Percentiles rank a stretch among this genome's conserved stretches.
phyloP scores from a whole-genome alignment of 495 filamentous ascomycete species.

The Penicillium canariense region DNA sequence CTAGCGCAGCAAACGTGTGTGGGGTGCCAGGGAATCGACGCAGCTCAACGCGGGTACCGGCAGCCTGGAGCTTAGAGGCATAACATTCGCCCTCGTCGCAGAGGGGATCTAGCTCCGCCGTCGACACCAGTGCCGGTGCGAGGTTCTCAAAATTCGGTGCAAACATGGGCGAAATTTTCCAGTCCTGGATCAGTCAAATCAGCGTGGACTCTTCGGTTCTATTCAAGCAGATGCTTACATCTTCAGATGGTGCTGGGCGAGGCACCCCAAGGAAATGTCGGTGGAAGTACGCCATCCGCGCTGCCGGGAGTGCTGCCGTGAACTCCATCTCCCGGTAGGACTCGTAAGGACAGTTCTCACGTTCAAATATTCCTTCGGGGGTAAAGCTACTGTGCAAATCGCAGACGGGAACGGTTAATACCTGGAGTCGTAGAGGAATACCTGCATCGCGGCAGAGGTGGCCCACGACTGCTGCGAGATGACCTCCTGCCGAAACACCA shows the following conservation, averaged over 20 bases:
- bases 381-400: constrained; percentile 37
- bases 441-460: constrained; percentile 37
- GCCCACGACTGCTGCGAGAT: constrained; percentile 37
- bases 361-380: constrained; percentile 34
- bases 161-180: constrained; percentile 40
- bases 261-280: constrained; percentile 37
- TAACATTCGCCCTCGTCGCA: constrained; percentile 47
- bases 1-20: constrained; percentile 34
- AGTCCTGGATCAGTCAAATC: constrained; percentile 26
- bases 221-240: constrained; percentile 21
- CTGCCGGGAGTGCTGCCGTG: constrained; percentile 31
- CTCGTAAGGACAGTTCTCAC: constrained; percentile 34
- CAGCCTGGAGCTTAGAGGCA: constrained; percentile 38
- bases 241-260: constrained; percentile 28
- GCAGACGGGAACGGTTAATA: constrained; percentile 37
- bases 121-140: constrained; percentile 46
- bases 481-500: constrained; percentile 38
- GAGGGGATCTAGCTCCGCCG: constrained; percentile 45
- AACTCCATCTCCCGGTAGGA: constrained; percentile 44
- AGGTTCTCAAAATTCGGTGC: constrained; percentile 33
- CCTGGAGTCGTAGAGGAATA: constrained; percentile 35
- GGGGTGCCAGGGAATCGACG: constrained; percentile 32
- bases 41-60: constrained; percentile 36
- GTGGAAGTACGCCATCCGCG: constrained; percentile 42
- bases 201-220: not conserved